Percentiles rank a stretch among this genome's conserved stretches.
Evolutionary conservation across 1,284 basidiomycete species (phyloP).

Genomic region (Puccinia hordei): DNA sequence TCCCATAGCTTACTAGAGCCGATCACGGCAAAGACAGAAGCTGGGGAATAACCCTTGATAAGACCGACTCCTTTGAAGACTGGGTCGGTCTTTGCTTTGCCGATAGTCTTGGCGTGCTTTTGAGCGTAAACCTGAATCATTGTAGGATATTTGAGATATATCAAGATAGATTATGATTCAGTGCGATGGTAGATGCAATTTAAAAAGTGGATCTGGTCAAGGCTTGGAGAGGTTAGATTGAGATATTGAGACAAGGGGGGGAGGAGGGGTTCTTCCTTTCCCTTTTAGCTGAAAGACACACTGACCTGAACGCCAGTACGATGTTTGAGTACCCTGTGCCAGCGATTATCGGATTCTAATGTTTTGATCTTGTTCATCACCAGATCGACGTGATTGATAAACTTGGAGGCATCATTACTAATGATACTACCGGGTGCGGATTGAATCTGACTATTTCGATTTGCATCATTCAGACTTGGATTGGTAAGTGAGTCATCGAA

Average conservation of each 20-base stretch:
- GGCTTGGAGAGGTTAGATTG: background rate
- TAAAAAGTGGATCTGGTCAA: slow-evolving; percentile 3
- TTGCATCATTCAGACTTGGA: background rate
- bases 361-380: slow-evolving; percentile 46
- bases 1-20: slow-evolving; percentile 56
- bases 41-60: slow-evolving; percentile 54
- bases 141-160: background rate
- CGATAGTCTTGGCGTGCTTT: slow-evolving; percentile 36
- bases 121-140: slow-evolving; percentile 43
- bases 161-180: background rate
- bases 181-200: background rate
- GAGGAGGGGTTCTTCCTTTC: background rate
- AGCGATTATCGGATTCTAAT: slow-evolving; percentile 22
- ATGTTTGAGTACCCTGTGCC: slow-evolving; percentile 47
- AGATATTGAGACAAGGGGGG: background rate
- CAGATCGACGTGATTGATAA: slow-evolving; percentile 47
- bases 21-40: slow-evolving; percentile 55
- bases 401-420: slow-evolving; percentile 19
- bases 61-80: slow-evolving; percentile 54
- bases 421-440: slow-evolving; percentile 18
- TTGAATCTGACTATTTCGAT: slow-evolving; percentile 11
- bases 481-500: slow-evolving; percentile 11
- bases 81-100: slow-evolving; percentile 42
- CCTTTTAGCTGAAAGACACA: background rate
- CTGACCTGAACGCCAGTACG: slow-evolving; percentile 44